Percentiles rank a stretch among this genome's conserved stretches.
These are phyloP conservation scores for Fomitopsis palustris DNA, from an alignment of 1,284 basidiomycete genomes.

Conservation along the genomic window DNA sequence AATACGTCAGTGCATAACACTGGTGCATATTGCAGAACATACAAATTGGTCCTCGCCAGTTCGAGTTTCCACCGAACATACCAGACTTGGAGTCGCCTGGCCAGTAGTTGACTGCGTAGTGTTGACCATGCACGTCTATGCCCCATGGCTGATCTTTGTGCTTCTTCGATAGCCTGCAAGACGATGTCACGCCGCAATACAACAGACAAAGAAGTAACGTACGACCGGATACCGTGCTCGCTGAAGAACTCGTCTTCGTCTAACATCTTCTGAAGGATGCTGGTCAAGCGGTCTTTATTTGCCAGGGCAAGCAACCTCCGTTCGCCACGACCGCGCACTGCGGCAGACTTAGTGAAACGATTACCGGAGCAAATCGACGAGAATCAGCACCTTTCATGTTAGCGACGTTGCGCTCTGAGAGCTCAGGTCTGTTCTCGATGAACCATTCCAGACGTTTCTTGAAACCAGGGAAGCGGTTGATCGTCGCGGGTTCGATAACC, in stretches of 20 bases:
- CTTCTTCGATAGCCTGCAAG: constrained; percentile 61
- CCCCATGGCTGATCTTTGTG: constrained; percentile 95
- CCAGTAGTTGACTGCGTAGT: constrained; percentile 95
- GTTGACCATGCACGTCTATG: constrained; percentile 89
- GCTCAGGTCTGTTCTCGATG: constrained; percentile 86
- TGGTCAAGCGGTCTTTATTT: constrained; percentile 84
- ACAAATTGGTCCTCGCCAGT: constrained; percentile 91
- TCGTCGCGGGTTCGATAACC: constrained; percentile 85
- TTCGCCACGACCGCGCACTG: constrained; percentile 80
- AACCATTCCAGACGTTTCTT: constrained; percentile 99
- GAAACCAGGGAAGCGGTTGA: constrained; percentile 94
- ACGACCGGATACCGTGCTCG: constrained; percentile 94
- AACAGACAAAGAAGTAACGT: constrained; percentile 28
- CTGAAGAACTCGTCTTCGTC: constrained; percentile 96
- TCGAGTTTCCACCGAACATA: constrained; percentile 99
- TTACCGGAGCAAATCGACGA: no score
- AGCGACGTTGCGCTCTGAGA: constrained; percentile 92
- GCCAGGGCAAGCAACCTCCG: constrained; percentile 88
- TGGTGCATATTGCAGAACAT: constrained; percentile 20
- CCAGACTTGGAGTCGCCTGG: constrained; percentile 94
- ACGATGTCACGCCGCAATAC: not conserved
- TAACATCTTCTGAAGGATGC: constrained; percentile 94
- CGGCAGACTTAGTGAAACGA: not conserved
- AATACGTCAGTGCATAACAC: not conserved
- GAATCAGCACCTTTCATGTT: constrained; percentile 76